Evolutionary conservation across 208 protist species (phyloP), one percentile per base, ranked within the genome.

Genomic region (Trypanosoma congolense): DNA sequence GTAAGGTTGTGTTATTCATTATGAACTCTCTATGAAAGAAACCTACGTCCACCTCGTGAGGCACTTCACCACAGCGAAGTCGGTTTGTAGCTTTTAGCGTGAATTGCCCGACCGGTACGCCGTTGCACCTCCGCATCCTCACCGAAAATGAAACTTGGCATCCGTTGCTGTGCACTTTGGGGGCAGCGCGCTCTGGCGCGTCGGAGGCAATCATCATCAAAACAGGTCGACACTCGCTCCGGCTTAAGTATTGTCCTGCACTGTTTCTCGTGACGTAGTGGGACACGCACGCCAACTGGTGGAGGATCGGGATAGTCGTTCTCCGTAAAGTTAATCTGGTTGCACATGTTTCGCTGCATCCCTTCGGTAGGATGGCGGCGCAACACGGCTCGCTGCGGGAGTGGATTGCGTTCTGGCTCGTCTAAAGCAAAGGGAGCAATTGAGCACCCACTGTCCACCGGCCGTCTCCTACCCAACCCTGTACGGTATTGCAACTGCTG

Each of bases 221-320:
- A 14, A 24, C 47, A 61, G 10, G 19, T 21, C 41, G 22, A 51
- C 48, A 66, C 30, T 56, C 21, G 56, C 52, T 47, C 64, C 48
- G 35, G 66, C 36, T 38, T 6, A 49, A 63, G 77, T 16, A 84
- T 62, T 14, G 74, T 40, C 53, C 56, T 43, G 43, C 38, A 57
- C 56, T 80, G 57, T 73, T 29, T 31, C n/a, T 49, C 43, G 42
- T 56, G 35, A 29, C 83, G 57, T 70, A 45, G 49, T n/a, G 44
- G 29, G 22, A 59, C 51, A 9, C 59, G 65, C 51, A 84, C 77
- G 19, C 84, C 84, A 31, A 86, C 66, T 21, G 67, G 50, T 1
- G 84, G 84, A 4, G 84, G 84, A 12, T 75, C 61, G 4, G 84
- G 80, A 59, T 92, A 92, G 9, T 63, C 70, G 33, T 75, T 55